A percentile compares a stretch with the other conserved stretches of the same genome.
These are phyloP conservation scores for Aspergillus neotritici DNA, from an alignment of 2,329 filamentous ascomycete species.

Conservation along the genomic window DNA sequence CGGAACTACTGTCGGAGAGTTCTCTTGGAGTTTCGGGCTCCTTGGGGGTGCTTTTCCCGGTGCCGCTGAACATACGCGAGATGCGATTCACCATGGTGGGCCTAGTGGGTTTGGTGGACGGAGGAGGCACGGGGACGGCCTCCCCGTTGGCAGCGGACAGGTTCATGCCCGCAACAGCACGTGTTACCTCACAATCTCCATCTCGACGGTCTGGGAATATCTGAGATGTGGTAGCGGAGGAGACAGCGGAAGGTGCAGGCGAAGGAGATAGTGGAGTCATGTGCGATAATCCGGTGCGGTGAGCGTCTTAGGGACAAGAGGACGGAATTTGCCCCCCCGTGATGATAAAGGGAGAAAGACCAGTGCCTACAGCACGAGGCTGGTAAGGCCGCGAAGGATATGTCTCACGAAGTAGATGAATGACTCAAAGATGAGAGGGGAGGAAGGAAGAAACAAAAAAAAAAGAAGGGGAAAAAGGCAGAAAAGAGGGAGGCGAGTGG, in stretches of 20 bases:
- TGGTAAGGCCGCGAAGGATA: constrained; percentile 15
- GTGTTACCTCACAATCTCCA: constrained; percentile 40
- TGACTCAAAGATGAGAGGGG: constrained; percentile 1
- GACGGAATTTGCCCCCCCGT: constrained; percentile 20
- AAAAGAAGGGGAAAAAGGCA: constrained; percentile 3
- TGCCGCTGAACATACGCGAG: constrained; percentile 43
- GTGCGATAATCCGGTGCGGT: constrained; percentile 26
- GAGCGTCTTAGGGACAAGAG: constrained; percentile 19
- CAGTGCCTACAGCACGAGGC: constrained; percentile 24
- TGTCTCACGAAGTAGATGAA: constrained; percentile 5
- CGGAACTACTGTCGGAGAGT: constrained; percentile 34
- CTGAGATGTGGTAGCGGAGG: constrained; percentile 37
- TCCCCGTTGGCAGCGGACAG: constrained; percentile 35
- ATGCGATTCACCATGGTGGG: constrained; percentile 42
- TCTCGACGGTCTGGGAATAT: constrained; percentile 35
- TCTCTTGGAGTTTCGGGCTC: constrained; percentile 31
- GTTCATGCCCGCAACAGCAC: constrained; percentile 40
- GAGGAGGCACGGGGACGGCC: constrained; percentile 25
- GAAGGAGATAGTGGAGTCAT: constrained; percentile 39
- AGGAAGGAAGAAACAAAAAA: not conserved
- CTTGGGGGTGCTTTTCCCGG: constrained; percentile 32
- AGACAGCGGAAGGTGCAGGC: constrained; percentile 41
- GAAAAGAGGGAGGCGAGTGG: constrained; percentile 5
- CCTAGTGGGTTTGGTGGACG: constrained; percentile 30
- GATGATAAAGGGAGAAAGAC: constrained; percentile 11